These are phyloP conservation scores for Coniferiporia weirii DNA, from an alignment of 1,284 basidiomycete genomes.

Conservation along the genomic window DNA sequence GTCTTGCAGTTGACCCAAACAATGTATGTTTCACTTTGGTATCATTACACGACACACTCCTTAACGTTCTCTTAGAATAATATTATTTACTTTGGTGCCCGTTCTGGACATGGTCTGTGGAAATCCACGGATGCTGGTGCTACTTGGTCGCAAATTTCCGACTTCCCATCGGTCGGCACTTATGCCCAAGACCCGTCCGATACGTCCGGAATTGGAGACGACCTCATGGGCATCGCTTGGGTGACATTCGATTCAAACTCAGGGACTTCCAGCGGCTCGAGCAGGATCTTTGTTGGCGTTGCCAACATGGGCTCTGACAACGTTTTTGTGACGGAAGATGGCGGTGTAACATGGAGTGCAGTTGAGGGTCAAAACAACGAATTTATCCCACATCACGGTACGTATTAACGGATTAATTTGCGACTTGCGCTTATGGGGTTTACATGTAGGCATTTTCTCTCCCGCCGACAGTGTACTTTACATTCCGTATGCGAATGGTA, in stretches of 20 bases:
- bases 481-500: constrained; percentile 23
- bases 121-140: constrained; percentile 22
- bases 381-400: constrained; percentile 24
- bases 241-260: constrained; percentile 22
- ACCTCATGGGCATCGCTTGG: constrained; percentile 23
- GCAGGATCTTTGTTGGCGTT: constrained; percentile 26
- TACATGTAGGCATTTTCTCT: constrained; percentile 12
- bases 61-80: constrained; percentile 16
- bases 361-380: constrained; percentile 23
- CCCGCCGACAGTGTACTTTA: constrained; percentile 22
- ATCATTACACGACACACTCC: neutral
- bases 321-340: constrained; percentile 22
- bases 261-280: constrained; percentile 20
- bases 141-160: constrained; percentile 18
- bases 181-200: constrained; percentile 15
- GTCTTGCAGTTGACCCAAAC: constrained; percentile 16
- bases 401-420: neutral
- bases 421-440: neutral
- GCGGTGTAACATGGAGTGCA: constrained; percentile 22
- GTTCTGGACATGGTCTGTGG: constrained; percentile 25
- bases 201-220: constrained; percentile 18
- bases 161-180: constrained; percentile 19
- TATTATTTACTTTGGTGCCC: constrained; percentile 24
- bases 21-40: constrained; percentile 4
- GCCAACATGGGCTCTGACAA: constrained; percentile 21